phyloP scores from a whole-genome alignment of 768 basidiomycete species.

The Leucocoprinus sp. region DNA sequence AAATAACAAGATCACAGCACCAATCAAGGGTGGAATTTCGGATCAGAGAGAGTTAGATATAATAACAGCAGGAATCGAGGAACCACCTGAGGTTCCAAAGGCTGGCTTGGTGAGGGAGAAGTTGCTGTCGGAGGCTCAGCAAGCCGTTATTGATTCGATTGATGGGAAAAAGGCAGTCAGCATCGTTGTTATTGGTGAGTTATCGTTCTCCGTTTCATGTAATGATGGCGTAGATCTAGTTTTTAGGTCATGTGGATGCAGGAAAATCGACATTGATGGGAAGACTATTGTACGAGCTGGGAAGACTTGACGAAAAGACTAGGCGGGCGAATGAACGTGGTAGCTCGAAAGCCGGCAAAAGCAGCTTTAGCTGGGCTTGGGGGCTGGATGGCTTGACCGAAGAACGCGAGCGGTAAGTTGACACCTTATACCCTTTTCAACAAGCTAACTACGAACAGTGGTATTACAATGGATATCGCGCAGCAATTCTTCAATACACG shows the following conservation, averaged over 20 bases:
- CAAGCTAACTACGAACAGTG: slow-evolving; percentile 38
- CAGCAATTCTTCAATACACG: slow-evolving; percentile 69
- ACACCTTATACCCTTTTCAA: not conserved
- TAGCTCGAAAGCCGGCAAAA: slow-evolving; percentile 84
- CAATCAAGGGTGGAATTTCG: slow-evolving; percentile 23
- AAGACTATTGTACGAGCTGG: slow-evolving; percentile 85
- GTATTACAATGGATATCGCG: slow-evolving; percentile 97
- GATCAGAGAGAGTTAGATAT: slow-evolving; percentile 67
- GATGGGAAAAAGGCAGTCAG: slow-evolving; percentile 65
- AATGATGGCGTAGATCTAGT: slow-evolving; percentile 1
- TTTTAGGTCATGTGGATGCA: slow-evolving; percentile 91
- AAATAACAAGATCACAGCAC: slow-evolving; percentile 28
- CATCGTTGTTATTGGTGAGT: slow-evolving; percentile 85
- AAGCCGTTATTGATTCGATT: slow-evolving; percentile 31
- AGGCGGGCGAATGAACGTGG: slow-evolving; percentile 81
- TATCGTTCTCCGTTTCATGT: not conserved
- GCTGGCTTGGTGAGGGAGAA: slow-evolving; percentile 70
- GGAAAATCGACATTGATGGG: slow-evolving; percentile 99
- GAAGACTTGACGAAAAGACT: slow-evolving; percentile 79
- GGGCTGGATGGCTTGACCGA: slow-evolving; percentile 88
- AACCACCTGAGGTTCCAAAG: slow-evolving; percentile 45
- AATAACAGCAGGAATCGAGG: slow-evolving; percentile 30
- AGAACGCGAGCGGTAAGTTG: slow-evolving; percentile 79
- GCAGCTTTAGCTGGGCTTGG: slow-evolving; percentile 98
- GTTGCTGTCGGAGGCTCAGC: slow-evolving; percentile 68